These are phyloP conservation scores for Blumeriella jaapii DNA, from an alignment of 2,329 filamentous ascomycete genomes.

Conservation along the genomic window DNA sequence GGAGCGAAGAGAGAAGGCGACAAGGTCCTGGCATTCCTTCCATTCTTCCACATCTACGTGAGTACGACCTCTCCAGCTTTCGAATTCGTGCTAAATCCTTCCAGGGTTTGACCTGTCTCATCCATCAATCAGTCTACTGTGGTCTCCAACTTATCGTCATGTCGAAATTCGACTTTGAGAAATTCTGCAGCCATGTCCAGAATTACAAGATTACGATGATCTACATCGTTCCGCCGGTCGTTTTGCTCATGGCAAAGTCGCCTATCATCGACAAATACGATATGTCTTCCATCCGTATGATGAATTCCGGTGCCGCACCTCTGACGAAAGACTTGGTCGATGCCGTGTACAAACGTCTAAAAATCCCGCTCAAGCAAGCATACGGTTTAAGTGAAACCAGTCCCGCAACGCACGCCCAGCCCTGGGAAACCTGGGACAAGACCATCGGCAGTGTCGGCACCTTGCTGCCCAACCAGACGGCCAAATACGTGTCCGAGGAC, in stretches of 20 bases:
- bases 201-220: constrained; percentile 61
- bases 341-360: constrained; percentile 60
- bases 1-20: constrained; percentile 53
- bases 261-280: constrained; percentile 72
- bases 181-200: constrained; percentile 67
- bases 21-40: constrained; percentile 65
- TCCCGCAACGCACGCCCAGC: constrained; percentile 64
- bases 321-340: constrained; percentile 71
- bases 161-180: constrained; percentile 70
- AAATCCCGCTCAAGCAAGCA: constrained; percentile 78
- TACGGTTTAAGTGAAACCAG: constrained; percentile 85
- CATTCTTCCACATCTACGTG: constrained; percentile 88
- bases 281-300: constrained; percentile 64
- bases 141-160: constrained; percentile 61
- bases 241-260: constrained; percentile 70
- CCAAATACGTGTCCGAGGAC: constrained; percentile 64
- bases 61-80: constrained; percentile 20
- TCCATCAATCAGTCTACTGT: constrained; percentile 55
- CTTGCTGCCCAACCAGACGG: constrained; percentile 67
- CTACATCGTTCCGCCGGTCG: constrained; percentile 76
- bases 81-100: constrained; percentile 3
- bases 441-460: constrained; percentile 69
- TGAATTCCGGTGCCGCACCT: constrained; percentile 82
- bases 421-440: constrained; percentile 64
- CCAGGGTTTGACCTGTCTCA: constrained; percentile 57